A percentile compares a stretch with the other conserved stretches of the same genome.
Conservation (phyloP, 441 rosid species). For the Pelargonium hybrid region DNA sequence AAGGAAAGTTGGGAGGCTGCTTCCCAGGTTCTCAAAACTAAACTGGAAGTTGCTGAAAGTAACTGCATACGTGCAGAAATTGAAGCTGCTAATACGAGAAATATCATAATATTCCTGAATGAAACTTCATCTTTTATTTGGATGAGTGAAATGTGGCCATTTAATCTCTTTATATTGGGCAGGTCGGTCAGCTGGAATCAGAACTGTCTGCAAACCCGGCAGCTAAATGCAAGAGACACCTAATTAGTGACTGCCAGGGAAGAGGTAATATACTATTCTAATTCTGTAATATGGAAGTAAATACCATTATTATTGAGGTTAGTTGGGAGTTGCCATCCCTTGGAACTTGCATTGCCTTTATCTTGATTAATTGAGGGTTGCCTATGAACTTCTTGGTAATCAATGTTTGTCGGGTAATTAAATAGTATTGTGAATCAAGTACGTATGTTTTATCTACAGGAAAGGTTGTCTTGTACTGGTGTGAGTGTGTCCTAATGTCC, state of each 20-base stretch:
- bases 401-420: too few species aligned
- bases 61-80: slow-evolving; percentile 72
- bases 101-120: slow-evolving; percentile 30
- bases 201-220: slow-evolving; percentile 68
- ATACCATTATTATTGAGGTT: not conserved
- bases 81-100: slow-evolving; percentile 81
- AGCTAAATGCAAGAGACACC: slow-evolving; percentile 56
- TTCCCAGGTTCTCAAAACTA: slow-evolving; percentile 52
- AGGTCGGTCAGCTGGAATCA: slow-evolving; percentile 93
- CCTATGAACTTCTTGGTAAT: too few species aligned
- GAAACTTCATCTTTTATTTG: slow-evolving; percentile 15
- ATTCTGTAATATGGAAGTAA: not conserved
- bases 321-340: not conserved
- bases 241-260: slow-evolving; percentile 61
- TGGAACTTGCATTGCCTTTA: not conserved
- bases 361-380: not conserved
- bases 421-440: too few species aligned
- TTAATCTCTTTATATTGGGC: slow-evolving; percentile 23
- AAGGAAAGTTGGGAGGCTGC: slow-evolving; percentile 72
- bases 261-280: slow-evolving; percentile 43
- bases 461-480: too few species aligned
- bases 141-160: slow-evolving; percentile 15
- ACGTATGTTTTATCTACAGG: too few species aligned
- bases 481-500: too few species aligned
- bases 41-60: slow-evolving; percentile 75